Percentiles rank a stretch among this genome's conserved stretches.
phyloP scores from a whole-genome alignment of 176 grass and related monocot species.

The Elaeis guineensis region DNA sequence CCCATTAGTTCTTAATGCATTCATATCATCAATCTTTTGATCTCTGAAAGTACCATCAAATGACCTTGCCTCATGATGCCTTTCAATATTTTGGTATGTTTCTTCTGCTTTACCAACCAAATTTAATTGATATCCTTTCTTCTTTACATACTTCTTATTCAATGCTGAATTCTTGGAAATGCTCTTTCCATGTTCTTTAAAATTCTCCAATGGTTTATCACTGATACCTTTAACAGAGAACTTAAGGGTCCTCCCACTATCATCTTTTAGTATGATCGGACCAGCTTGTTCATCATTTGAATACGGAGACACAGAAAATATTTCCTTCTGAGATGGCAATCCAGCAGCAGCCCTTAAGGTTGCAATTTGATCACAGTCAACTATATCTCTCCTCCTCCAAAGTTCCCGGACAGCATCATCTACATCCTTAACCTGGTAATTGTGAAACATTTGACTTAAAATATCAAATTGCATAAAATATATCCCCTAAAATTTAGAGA shows the following conservation, averaged over 20 bases:
- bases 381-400: constrained; percentile 78
- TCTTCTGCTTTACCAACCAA: constrained; percentile 34
- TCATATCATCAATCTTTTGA: constrained; percentile 30
- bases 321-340: constrained; percentile 60
- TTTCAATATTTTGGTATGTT: constrained; percentile 37
- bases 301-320: constrained; percentile 34
- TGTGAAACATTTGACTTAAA: neutral
- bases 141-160: constrained; percentile 68
- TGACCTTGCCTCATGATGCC: constrained; percentile 43
- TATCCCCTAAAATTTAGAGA: constrained; percentile 13
- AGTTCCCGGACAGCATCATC: constrained; percentile 93
- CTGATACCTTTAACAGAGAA: constrained; percentile 88
- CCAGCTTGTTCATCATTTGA: constrained; percentile 58
- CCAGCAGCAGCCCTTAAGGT: constrained; percentile 74
- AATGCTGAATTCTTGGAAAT: constrained; percentile 37
- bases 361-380: constrained; percentile 63
- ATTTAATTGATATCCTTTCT: constrained; percentile 49
- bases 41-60: constrained; percentile 43
- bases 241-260: constrained; percentile 56
- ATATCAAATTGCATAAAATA: neutral
- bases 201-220: constrained; percentile 41
- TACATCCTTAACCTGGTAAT: constrained; percentile 69
- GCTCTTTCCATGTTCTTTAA: constrained; percentile 41
- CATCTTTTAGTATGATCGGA: constrained; percentile 62
- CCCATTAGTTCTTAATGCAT: constrained; percentile 32